Base-by-base conservation (phyloP, 2,329 filamentous ascomycete species). In the Didymella exigua region DNA sequence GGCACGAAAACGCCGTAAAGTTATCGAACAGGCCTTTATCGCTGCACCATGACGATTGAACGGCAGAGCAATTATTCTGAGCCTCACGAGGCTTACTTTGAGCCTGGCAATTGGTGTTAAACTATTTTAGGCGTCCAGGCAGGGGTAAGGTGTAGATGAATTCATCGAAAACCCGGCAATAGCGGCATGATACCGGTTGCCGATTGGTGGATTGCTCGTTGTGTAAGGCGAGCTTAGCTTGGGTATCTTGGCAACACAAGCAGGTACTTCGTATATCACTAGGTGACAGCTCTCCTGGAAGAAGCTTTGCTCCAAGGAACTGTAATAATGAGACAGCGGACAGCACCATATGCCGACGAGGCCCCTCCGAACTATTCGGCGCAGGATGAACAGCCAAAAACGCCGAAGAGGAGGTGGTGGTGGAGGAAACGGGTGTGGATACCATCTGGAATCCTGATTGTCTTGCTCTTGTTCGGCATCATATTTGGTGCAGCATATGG, bases 221-320 rank as follows among this genome's bases (percentile, higher is more conserved):
- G 50, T 54, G 43, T 48, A 37, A 21, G 11, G 37, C 19, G 14
- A 36, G 30, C n/a, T 31, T n/a, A 36, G 11, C 49, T 52, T 40
- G 49, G 49, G 40, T 26, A 33, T 42, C 50, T 54, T 54, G 50
- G 50, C 50, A 24, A 38, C 18, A 14, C 16, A 27, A 38, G 26
- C 40, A 46, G 14, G 9, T 44, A 51, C 11, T 33, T 45, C 16
- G 9, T 44, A 51, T 16, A 40, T 45, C 16, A 49, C n/a, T 27
- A 33, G 33, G 30, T 16, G 44, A 47, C 13, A 38, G 21, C 21
- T 6, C 44, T 30, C 16, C 9, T 11, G 16, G 27, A 9, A 18
- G 8, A 33, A 38, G 36, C 13, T 19, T 19, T 16, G 14, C n/a
- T 36, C 13, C n/a, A 19, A 7, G 4, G 31, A 11, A 21, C 9